Percentiles rank a stretch among this genome's conserved stretches.
phyloP scores from a whole-genome alignment of 1,284 basidiomycete genomes.

The Microbotryum saponariae region DNA sequence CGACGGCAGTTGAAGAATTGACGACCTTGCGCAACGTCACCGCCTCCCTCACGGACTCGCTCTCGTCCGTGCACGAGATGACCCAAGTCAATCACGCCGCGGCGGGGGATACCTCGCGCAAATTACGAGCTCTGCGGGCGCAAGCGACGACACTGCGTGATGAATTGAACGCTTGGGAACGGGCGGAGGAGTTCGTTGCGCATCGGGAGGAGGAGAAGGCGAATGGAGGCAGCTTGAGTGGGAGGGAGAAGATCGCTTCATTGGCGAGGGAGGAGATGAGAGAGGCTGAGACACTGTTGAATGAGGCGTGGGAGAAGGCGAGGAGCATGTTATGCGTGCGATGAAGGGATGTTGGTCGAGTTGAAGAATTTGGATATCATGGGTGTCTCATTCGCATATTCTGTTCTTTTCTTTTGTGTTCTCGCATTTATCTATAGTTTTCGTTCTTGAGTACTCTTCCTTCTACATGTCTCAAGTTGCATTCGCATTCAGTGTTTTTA shows the following conservation, averaged over 20 bases:
- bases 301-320: constrained; percentile 43
- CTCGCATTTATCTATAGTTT: no score
- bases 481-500: no score
- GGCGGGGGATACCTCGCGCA: constrained; percentile 15
- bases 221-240: neutral
- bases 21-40: constrained; percentile 14
- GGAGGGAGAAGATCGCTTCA: neutral
- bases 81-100: constrained; percentile 21
- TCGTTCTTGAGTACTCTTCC: no score
- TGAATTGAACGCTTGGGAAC: constrained; percentile 5
- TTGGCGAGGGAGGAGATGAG: neutral
- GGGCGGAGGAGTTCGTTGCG: constrained; percentile 14
- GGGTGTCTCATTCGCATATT: no score
- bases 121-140: constrained; percentile 17
- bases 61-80: constrained; percentile 19
- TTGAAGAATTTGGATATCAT: no score
- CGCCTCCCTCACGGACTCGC: constrained; percentile 14
- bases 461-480: no score
- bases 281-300: constrained; percentile 31
- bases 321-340: constrained; percentile 36
- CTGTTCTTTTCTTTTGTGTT: no score
- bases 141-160: constrained; percentile 15
- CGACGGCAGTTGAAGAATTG: neutral
- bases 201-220: neutral
- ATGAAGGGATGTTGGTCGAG: no score